phyloP scores from a whole-genome alignment of 2,329 filamentous ascomycete species.

The Aspergillus tanneri region DNA sequence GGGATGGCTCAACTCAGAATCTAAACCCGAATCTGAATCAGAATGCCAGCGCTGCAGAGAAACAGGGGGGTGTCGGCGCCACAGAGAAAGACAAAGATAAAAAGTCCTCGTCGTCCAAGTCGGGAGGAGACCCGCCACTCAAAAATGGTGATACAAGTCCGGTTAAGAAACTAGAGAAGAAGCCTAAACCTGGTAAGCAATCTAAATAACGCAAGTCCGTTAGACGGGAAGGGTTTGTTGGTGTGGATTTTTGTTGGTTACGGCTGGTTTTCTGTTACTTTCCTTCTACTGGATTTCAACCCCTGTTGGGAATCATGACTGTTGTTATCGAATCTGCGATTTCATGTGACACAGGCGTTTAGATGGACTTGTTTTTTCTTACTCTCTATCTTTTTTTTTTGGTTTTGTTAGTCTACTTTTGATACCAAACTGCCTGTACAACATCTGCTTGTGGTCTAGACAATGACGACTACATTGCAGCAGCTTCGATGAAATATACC shows the following conservation, averaged over 20 bases:
- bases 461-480: no score
- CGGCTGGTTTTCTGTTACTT: background rate
- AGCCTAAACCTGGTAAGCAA: conserved; percentile 23
- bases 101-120: conserved; percentile 9
- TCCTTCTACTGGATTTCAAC: no score
- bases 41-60: conserved; percentile 9
- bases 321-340: no score
- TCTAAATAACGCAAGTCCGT: conserved; percentile 13
- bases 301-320: no score
- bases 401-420: no score
- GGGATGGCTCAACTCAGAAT: background rate
- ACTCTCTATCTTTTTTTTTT: no score
- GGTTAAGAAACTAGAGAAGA: conserved; percentile 27
- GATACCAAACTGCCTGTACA: no score
- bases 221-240: no score
- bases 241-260: background rate
- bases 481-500: no score
- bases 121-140: conserved; percentile 1
- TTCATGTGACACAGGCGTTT: no score
- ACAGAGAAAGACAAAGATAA: conserved; percentile 13
- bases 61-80: conserved; percentile 2
- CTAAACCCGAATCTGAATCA: conserved; percentile 11
- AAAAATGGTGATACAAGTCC: conserved; percentile 27
- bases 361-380: no score
- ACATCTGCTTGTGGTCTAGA: no score